phyloP scores from a whole-genome alignment of 1,139 yeast species.

The Geotrichum australiense region DNA sequence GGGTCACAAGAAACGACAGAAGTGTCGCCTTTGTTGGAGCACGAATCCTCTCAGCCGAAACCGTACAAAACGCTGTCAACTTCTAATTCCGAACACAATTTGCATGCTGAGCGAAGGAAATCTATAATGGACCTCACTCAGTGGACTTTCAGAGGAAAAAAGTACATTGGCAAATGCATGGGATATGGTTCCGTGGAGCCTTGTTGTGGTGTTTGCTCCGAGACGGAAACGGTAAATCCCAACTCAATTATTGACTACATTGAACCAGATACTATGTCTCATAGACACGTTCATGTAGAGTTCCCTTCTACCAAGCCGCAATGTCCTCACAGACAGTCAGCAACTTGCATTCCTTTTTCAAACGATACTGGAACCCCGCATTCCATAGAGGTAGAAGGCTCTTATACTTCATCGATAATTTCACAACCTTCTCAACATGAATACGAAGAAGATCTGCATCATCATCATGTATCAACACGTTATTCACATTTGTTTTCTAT shows the following conservation, averaged over 20 bases:
- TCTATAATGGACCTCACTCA: conserved; percentile 28
- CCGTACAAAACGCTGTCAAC: not conserved
- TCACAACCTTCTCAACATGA: too few species aligned
- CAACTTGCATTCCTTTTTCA: not conserved
- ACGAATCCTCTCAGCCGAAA: not conserved
- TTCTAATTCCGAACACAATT: conserved; percentile 6
- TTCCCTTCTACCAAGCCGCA: not conserved
- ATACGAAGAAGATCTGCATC: conserved; percentile 43
- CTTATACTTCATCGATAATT: not conserved
- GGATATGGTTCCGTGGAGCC: conserved; percentile 47
- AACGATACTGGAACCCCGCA: too few species aligned
- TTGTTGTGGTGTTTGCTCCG: conserved; percentile 15
- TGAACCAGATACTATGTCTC: conserved; percentile 16
- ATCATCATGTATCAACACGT: conserved; percentile 75
- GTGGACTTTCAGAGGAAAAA: conserved; percentile 27
- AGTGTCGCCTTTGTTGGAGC: too few species aligned
- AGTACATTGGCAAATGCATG: conserved; percentile 45
- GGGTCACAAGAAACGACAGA: too few species aligned
- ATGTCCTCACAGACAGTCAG: not conserved
- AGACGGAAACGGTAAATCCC: conserved; percentile 22
- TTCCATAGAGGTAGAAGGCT: not conserved
- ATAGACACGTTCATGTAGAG: conserved; percentile 14
- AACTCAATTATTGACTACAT: conserved; percentile 14
- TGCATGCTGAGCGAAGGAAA: conserved; percentile 4
- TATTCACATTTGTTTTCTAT: conserved; percentile 70